phyloP scores from a whole-genome alignment of 805 yeast genomes.

The Ogataea naganishii region DNA sequence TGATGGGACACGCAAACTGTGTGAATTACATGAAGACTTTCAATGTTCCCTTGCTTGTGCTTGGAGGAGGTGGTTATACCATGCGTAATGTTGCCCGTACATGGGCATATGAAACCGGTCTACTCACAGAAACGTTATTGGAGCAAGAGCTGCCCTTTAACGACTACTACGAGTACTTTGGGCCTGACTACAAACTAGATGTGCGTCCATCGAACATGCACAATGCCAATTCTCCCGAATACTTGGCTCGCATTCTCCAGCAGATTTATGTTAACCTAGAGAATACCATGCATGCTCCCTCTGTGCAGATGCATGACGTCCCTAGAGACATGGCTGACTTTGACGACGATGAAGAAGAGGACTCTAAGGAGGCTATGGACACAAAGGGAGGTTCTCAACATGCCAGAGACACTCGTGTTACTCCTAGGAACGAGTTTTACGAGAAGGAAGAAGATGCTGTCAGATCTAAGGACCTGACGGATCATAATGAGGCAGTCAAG shows the following conservation, averaged over 20 bases:
- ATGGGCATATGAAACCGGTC: conserved; percentile 92
- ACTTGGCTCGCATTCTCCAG: conserved; percentile 72
- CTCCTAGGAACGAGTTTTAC: conserved; percentile 71
- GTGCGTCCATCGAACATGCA: conserved; percentile 95
- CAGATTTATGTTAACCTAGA: conserved; percentile 74
- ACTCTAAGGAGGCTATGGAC: conserved; percentile 67
- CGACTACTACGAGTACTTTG: conserved; percentile 94
- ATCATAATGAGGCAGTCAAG: conserved; percentile 7
- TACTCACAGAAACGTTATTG: conserved; percentile 69
- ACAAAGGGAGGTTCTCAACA: conserved; percentile 86
- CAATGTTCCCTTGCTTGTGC: conserved; percentile 82
- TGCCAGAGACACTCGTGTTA: conserved; percentile 69
- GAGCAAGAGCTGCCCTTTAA: conserved; percentile 82
- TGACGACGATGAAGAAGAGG: conserved; percentile 78
- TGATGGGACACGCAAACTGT: conserved; percentile 95
- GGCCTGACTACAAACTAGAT: conserved; percentile 92
- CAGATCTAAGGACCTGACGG: conserved; percentile 13
- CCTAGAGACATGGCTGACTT: conserved; percentile 84
- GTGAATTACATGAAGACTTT: conserved; percentile 79
- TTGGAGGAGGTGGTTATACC: conserved; percentile 98
- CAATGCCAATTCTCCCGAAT: conserved; percentile 91
- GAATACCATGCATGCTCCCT: conserved; percentile 93
- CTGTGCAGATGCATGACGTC: conserved; percentile 85
- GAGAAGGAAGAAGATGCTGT: conserved; percentile 47
- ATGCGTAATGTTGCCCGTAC: conserved; percentile 94